Base-by-base conservation (phyloP, 768 basidiomycete genomes). In the Lentinula edodes region DNA sequence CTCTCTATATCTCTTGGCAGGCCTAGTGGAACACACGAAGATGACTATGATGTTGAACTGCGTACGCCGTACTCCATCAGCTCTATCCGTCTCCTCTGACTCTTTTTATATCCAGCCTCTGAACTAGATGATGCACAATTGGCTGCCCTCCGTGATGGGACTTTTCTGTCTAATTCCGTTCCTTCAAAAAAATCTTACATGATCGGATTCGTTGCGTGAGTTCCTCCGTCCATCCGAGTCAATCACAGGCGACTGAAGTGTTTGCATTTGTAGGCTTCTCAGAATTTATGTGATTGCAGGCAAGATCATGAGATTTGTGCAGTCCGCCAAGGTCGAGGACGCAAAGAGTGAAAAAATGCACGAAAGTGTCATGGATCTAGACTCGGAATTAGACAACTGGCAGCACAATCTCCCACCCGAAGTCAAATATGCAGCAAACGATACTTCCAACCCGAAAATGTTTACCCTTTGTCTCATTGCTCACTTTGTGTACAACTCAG, bases 401-500 rank as follows among this genome's bases (percentile, higher is more conserved):
- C 60, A 61, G 20, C 57, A 63, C 32, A 46, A 56, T n/a, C 61
- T 66, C 6, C 66, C 66, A 36, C 34, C 38, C 3, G 43, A 55
- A 28, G 57, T 66, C n/a, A 61, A 65, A 38, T 58, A 52, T 34
- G 61, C 66, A 43, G 59, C 58, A 9, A 63, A 63, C 45, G 52
- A 63, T 32, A 60, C 36, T 20, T 42, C 53, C 23, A 63, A 66
- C 28, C 62, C 66, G 6, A 18, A 62, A 32, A 60, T 65, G 61
- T 55, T 66, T 18, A 20, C 65, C 9, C 48, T 66, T 7, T 65
- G 64, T 55, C 52, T 65, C 42, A 66, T 61, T 42, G 61, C 66
- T 18, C 66, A 66, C 42, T 66, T 66, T 57, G 62, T 66, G 20
- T 66, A 66, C 41, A 61, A 66, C 36, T 65, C 66, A 23, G 50